These are phyloP conservation scores for Hyaloperonospora brassicae DNA, from an alignment of 352 stramenopile genomes.

Conservation along the genomic window DNA sequence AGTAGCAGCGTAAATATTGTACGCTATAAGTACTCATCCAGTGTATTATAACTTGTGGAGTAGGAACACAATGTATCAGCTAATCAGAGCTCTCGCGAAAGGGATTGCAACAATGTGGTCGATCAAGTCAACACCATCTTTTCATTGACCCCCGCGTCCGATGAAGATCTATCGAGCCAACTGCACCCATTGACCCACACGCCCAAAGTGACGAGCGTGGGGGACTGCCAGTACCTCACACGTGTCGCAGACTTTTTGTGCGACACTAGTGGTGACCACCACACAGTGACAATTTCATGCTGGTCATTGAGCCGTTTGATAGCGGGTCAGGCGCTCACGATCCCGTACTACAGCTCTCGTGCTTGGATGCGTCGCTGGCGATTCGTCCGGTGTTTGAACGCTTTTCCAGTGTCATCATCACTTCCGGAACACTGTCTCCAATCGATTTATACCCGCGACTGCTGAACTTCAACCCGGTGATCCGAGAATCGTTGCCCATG, in stretches of 20 bases:
- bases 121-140: too few species aligned
- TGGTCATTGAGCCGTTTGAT: conserved; percentile 96
- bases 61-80: too few species aligned
- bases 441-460: conserved; percentile 99
- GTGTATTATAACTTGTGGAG: too few species aligned
- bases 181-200: conserved; percentile 94
- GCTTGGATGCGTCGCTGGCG: conserved; percentile 94
- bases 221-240: conserved; percentile 93
- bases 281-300: conserved; percentile 96
- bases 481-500: conserved; percentile 96
- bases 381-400: conserved; percentile 98
- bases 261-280: conserved; percentile 94
- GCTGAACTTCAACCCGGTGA: conserved; percentile 95
- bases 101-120: too few species aligned
- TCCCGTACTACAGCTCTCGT: conserved; percentile 90
- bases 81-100: too few species aligned
- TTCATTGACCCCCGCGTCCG: too few species aligned
- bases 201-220: conserved; percentile 94
- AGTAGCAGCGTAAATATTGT: too few species aligned
- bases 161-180: conserved; percentile 96
- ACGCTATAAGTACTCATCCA: too few species aligned
- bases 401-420: conserved; percentile 86
- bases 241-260: conserved; percentile 97
- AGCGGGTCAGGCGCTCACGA: conserved; percentile 61
- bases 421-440: conserved; percentile 93